A percentile compares a stretch with the other conserved stretches of the same genome.
Evolutionary conservation across 371 early-diverging fungal species (phyloP).

Genomic region (Syncephalis plumigaleata): DNA sequence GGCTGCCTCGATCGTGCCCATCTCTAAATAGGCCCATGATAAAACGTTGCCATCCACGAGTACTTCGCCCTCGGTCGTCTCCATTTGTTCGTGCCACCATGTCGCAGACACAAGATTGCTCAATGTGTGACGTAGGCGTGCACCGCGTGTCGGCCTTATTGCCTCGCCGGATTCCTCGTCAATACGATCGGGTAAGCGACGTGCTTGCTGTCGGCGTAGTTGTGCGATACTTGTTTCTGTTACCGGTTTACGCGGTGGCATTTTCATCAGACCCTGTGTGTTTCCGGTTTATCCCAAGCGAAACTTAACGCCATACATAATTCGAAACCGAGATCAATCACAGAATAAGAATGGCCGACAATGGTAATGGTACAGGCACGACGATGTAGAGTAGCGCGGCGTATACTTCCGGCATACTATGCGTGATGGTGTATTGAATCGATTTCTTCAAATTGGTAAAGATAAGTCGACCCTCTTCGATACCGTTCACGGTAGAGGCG

Average conservation of each 20-base stretch:
- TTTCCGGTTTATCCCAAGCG: slow-evolving; percentile 89
- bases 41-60: slow-evolving; percentile 70
- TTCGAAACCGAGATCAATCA: slow-evolving; percentile 90
- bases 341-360: slow-evolving; percentile 73
- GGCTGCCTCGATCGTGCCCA: slow-evolving; percentile 63
- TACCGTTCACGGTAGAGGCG: slow-evolving; percentile 9
- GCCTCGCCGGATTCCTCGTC: slow-evolving; percentile 31
- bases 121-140: slow-evolving; percentile 14
- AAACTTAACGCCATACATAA: slow-evolving; percentile 67
- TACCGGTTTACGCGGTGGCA: slow-evolving; percentile 81
- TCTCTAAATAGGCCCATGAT: slow-evolving; percentile 73
- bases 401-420: slow-evolving; percentile 72
- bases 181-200: slow-evolving; percentile 20
- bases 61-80: slow-evolving; percentile 57
- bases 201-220: slow-evolving; percentile 27
- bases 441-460: slow-evolving; percentile 91
- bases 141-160: slow-evolving; percentile 13
- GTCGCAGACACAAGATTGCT: slow-evolving; percentile 24
- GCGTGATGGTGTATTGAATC: slow-evolving; percentile 80
- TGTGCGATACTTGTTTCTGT: slow-evolving; percentile 48
- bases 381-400: slow-evolving; percentile 68
- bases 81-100: slow-evolving; percentile 46
- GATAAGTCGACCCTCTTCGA: slow-evolving; percentile 80
- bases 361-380: slow-evolving; percentile 75
- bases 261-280: slow-evolving; percentile 60